phyloP scores from a whole-genome alignment of 208 protist genomes.

The Trypanosoma scelopori region DNA sequence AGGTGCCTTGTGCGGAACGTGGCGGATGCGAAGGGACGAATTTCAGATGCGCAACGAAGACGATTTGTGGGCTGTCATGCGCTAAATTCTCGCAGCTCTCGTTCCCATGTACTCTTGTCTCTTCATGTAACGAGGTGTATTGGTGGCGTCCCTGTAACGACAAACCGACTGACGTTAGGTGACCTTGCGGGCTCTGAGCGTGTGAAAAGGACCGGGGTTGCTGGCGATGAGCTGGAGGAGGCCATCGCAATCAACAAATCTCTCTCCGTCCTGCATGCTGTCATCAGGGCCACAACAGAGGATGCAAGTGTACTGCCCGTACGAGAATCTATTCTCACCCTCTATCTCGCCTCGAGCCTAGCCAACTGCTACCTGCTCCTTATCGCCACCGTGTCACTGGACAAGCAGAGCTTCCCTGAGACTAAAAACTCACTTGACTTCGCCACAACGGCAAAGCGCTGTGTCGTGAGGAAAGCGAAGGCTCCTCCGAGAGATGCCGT shows the following conservation, averaged over 20 bases:
- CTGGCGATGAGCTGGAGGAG: conserved; percentile 75
- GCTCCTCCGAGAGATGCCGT: conserved; percentile 27
- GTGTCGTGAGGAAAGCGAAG: conserved; percentile 46
- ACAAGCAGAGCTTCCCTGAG: conserved; percentile 52
- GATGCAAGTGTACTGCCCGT: conserved; percentile 44
- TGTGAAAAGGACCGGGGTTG: conserved; percentile 75
- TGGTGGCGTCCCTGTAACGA: conserved; percentile 51
- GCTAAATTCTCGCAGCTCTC: conserved; percentile 64
- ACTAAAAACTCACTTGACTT: conserved; percentile 79
- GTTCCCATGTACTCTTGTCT: conserved; percentile 62
- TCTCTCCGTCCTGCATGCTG: conserved; percentile 82
- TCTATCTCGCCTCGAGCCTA: conserved; percentile 61
- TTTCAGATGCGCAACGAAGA: conserved; percentile 36
- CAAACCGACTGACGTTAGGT: conserved; percentile 71
- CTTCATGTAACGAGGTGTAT: conserved; percentile 64
- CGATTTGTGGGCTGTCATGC: conserved; percentile 47
- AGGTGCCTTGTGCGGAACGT: conserved; percentile 42
- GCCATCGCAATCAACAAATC: conserved; percentile 92
- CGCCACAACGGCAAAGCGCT: conserved; percentile 49
- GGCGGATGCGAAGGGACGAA: conserved; percentile 28
- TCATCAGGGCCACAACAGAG: conserved; percentile 42
- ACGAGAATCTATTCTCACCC: conserved; percentile 60
- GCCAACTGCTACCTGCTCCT: conserved; percentile 68
- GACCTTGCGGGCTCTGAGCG: conserved; percentile 94
- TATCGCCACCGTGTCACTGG: conserved; percentile 69